These are phyloP conservation scores for Corymbia maculata DNA, from an alignment of 345 rosid genomes.

Conservation along the genomic window DNA sequence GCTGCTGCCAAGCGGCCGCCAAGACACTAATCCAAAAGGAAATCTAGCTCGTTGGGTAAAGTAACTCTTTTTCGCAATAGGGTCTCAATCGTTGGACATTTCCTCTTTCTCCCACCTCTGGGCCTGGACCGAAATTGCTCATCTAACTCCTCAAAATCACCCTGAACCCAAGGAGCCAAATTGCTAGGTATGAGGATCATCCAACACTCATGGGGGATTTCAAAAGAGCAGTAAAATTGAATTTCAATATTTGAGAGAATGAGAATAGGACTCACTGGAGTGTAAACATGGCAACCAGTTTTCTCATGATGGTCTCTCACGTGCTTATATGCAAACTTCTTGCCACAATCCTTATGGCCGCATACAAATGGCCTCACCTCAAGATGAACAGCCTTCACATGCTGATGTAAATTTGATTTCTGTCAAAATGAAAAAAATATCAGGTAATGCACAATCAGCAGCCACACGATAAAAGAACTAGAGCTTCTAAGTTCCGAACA, in stretches of 20 bases:
- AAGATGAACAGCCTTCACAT: conserved; percentile 61
- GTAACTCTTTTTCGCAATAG: conserved; percentile 56
- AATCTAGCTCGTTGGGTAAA: conserved; percentile 11
- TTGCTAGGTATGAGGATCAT: background rate
- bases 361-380: conserved; percentile 48
- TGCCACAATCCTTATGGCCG: conserved; percentile 53
- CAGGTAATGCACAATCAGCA: conserved; percentile 6
- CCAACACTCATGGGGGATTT: background rate
- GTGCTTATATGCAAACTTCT: conserved; percentile 75
- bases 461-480: conserved; percentile 7
- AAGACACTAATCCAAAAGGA: background rate
- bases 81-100: conserved; percentile 48
- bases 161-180: conserved; percentile 28
- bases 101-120: conserved; percentile 79
- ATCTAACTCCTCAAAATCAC: conserved; percentile 64
- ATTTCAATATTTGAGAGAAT: background rate
- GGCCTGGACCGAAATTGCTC: conserved; percentile 56
- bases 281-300: conserved; percentile 34
- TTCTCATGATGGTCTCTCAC: conserved; percentile 83
- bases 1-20: background rate
- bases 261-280: conserved; percentile 35
- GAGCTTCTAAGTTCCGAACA: conserved; percentile 11
- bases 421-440: conserved; percentile 16
- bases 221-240: background rate
- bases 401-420: conserved; percentile 68